phyloP scores from a whole-genome alignment of 441 rosid genomes.

The Syzygium malaccense region DNA sequence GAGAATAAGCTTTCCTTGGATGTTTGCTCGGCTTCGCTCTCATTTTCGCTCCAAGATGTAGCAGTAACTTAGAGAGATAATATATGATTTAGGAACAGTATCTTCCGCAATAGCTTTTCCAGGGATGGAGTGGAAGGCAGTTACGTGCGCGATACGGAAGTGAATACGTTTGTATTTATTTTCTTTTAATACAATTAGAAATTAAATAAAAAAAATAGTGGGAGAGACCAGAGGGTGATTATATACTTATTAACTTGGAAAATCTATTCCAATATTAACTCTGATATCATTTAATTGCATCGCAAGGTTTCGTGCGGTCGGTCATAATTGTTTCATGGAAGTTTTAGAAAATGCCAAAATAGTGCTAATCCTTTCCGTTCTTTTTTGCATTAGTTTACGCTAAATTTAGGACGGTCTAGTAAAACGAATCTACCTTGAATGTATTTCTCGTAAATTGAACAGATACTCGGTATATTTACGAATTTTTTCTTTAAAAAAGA shows the following conservation, averaged over 20 bases:
- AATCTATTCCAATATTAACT: neutral
- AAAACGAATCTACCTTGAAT: neutral
- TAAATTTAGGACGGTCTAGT: neutral
- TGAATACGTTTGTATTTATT: neutral
- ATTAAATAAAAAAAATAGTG: neutral
- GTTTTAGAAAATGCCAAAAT: neutral
- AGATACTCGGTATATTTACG: neutral
- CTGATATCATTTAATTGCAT: neutral
- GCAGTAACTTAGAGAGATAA: neutral
- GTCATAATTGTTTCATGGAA: neutral
- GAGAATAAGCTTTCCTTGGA: neutral
- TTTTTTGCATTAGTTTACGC: neutral
- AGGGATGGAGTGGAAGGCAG: neutral
- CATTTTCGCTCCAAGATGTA: neutral
- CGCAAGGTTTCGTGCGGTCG: neutral
- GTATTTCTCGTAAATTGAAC: neutral
- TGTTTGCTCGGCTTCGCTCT: neutral
- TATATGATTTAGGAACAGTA: neutral
- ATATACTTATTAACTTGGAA: neutral
- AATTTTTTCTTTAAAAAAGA: neutral
- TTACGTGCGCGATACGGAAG: neutral
- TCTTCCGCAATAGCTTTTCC: neutral
- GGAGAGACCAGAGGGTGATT: neutral
- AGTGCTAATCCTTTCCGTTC: neutral
- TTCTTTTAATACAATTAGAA: neutral